phyloP scores from a whole-genome alignment of 768 basidiomycete species.

The Daedaleopsis nitida region DNA sequence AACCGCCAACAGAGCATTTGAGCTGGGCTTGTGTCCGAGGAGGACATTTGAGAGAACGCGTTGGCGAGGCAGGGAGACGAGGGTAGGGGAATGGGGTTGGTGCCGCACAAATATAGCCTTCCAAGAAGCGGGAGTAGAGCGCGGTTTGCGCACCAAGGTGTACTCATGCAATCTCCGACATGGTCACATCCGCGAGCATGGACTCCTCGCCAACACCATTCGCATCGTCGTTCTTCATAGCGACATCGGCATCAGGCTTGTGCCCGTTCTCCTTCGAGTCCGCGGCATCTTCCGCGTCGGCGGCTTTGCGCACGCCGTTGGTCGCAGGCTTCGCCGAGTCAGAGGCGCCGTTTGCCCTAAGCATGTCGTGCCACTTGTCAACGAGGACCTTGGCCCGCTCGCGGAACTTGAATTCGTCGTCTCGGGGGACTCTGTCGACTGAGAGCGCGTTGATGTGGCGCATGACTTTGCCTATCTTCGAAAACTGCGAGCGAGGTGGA shows the following conservation, averaged over 20 bases:
- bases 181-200: constrained; percentile 29
- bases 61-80: neutral
- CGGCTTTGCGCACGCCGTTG: constrained; percentile 25
- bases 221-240: constrained; percentile 24
- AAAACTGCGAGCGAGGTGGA: constrained; percentile 49
- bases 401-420: constrained; percentile 71
- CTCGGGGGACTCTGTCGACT: constrained; percentile 57
- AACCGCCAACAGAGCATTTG: constrained; percentile 13
- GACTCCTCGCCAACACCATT: constrained; percentile 27
- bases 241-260: constrained; percentile 44
- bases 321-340: constrained; percentile 25
- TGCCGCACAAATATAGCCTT: neutral
- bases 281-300: constrained; percentile 26
- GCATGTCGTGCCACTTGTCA: constrained; percentile 64
- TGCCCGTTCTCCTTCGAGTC: constrained; percentile 15
- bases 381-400: constrained; percentile 70
- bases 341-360: constrained; percentile 38
- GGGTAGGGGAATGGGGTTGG: neutral
- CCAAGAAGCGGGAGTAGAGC: neutral
- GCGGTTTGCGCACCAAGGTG: neutral
- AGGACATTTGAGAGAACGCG: neutral
- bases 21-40: constrained; percentile 7
- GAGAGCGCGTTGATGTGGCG: constrained; percentile 72
- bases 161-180: constrained; percentile 29
- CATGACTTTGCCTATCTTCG: constrained; percentile 88